These are phyloP conservation scores for Didymella glomerata DNA, from an alignment of 2,329 filamentous ascomycete species.

Conservation along the genomic window DNA sequence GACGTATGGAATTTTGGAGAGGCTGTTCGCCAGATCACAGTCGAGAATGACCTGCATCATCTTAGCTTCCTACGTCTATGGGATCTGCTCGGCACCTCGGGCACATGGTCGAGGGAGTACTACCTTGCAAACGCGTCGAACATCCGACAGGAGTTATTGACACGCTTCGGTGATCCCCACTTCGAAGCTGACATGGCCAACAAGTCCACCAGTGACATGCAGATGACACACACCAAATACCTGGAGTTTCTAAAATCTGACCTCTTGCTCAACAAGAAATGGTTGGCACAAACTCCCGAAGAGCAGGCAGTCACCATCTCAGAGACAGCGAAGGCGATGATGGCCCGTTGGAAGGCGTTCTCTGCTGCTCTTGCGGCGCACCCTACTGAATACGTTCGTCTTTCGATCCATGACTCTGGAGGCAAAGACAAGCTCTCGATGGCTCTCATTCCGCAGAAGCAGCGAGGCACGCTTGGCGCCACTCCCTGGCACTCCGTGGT, in stretches of 20 bases:
- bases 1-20: conserved; percentile 53
- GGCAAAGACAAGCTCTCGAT: conserved; percentile 44
- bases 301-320: conserved; percentile 33
- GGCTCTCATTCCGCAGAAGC: conserved; percentile 36
- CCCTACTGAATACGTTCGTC: conserved; percentile 35
- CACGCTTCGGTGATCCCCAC: conserved; percentile 34
- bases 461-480: conserved; percentile 31
- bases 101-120: conserved; percentile 31
- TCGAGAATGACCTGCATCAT: conserved; percentile 29
- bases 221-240: conserved; percentile 42
- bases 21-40: conserved; percentile 27
- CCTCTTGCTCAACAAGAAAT: conserved; percentile 29
- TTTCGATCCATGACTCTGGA: conserved; percentile 45
- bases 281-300: conserved; percentile 28
- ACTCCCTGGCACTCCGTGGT: conserved; percentile 41
- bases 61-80: conserved; percentile 32
- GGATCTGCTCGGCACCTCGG: conserved; percentile 30
- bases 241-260: conserved; percentile 40
- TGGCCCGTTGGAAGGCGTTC: conserved; percentile 41
- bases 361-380: conserved; percentile 33
- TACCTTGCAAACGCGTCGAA: conserved; percentile 36
- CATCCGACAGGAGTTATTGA: conserved; percentile 37
- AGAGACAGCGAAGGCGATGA: conserved; percentile 44
- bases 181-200: conserved; percentile 45
- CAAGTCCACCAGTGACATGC: conserved; percentile 37